Base-by-base conservation (phyloP, 352 stramenopile species). In the Phytophthora chlamydospora region DNA sequence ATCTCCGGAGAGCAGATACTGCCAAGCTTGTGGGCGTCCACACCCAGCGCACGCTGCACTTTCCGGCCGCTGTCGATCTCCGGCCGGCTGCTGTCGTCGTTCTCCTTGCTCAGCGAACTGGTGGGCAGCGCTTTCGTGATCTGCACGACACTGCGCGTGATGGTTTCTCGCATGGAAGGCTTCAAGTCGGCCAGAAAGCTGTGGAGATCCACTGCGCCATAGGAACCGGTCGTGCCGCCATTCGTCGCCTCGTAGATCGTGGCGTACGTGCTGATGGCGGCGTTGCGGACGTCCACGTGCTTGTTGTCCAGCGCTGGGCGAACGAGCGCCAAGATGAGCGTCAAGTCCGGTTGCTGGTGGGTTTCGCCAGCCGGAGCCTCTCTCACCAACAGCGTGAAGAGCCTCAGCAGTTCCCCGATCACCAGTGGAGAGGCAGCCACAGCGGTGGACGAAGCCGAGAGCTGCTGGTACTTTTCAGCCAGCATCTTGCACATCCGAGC, bases 241-340 rank as follows among this genome's bases (percentile, higher is more conserved):
- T 86, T 87, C 3, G 78, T 88, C 27, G 80, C 71, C 52, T 94
- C 83, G 50, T 91, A 94, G 10, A 94, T 86, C 1, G 73, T 77
- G 0, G 71, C 68, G 48, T 93, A 94, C 6, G 78, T 83, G 0
- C 76, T 65, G 13, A 91, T 87, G 0, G 85, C 85, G 0, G 71
- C 83, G 31, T 85, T 94, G 1, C 83, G 80, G 1, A 94, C 78
- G 21, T 94, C 85, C 4, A 94, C 83, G 49, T 94, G 85, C 33
- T 94, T 94, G 73, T 91, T 92, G 29, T 91, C 85, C 19, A 94
- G 73, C 2, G 80, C 80, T 0, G 74, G 71, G 0, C 69, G 58
- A 14, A 93, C 75, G 11, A 90, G 55, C 3, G 49, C 29, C 13
- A 91, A 46, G 17, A 94, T 79, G 14, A 76, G 35, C 1, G 44